Base-by-base conservation (phyloP, 176 grass and related monocot species). In the Musa troglodytarum region DNA sequence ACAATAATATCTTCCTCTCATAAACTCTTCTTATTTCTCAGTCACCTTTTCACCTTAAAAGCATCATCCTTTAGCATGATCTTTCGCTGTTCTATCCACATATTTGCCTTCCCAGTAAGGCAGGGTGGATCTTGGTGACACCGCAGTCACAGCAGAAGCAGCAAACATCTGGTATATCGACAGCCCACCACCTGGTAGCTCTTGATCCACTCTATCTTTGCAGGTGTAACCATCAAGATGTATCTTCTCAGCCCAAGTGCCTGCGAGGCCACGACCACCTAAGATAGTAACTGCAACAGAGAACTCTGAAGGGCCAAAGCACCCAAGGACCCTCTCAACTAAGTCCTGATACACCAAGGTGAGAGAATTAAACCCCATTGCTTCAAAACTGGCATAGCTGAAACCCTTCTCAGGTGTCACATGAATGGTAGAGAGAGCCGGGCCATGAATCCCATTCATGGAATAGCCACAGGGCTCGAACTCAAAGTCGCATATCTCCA, bases 381-480 rank as follows among this genome's bases (percentile, higher is more conserved):
- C 78, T 80, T 85, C 83, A 72, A 80, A 85, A 58, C 83, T 85
- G 14, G 83, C 83, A 69, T 85, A 85, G 65, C 83, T 85, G 77
- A 85, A 85, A 20, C 77, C 83, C 8, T 75, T 70, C 19, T 85
- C 83, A 2, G 83, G 83, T 64, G 83, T 85, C 52, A 85, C 83
- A 63, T 85, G 83, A 53, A 85, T 85, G 21, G 83, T 85, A 7
- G 83, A 85, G 43, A 76, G 3, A 52, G 83, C 83, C 10, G 77
- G 22, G 5, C 78, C 83, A 49, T 68, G 69, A 63, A 85, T 76
- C 7, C 71, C 83, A 22, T 85, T 85, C 83, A 85, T 85, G 6
- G 83, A 85, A 61, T 85, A 85, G 21, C 83, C 83, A 76, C 83
- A 85, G 11, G 83, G 78, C 29, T 85, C 83, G 11, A 85, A 85